phyloP scores from a whole-genome alignment of 2,329 filamentous ascomycete genomes.

The Aspergillus neotritici region DNA sequence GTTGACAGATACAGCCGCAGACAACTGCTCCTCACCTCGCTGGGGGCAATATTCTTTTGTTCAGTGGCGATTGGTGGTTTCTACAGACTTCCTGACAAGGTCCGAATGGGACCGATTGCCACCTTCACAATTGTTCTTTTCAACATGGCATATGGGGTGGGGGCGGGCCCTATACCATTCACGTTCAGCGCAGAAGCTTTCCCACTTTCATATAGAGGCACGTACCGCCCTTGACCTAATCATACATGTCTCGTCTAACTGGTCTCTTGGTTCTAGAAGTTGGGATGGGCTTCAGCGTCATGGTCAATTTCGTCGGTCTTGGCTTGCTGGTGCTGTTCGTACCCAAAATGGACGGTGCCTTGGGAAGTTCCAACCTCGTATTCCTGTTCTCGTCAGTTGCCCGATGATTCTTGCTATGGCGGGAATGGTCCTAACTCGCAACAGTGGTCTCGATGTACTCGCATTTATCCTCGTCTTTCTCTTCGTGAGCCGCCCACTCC shows the following conservation, averaged over 20 bases:
- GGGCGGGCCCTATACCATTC: slow-evolving; percentile 30
- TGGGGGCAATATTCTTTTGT: slow-evolving; percentile 23
- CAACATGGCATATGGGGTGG: slow-evolving; percentile 42
- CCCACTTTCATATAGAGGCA: slow-evolving; percentile 18
- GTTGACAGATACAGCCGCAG: slow-evolving; percentile 25
- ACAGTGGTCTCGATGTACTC: slow-evolving; percentile 7
- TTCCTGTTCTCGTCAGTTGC: slow-evolving; percentile 11
- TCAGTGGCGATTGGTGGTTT: slow-evolving; percentile 20
- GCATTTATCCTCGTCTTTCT: slow-evolving; percentile 8
- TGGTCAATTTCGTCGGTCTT: slow-evolving; percentile 20
- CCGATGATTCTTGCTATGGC: background rate
- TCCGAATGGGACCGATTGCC: slow-evolving; percentile 17
- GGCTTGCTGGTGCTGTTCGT: slow-evolving; percentile 17
- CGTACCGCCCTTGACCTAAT: background rate
- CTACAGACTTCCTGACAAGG: slow-evolving; percentile 11
- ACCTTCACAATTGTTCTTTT: slow-evolving; percentile 28
- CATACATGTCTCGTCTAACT: too few species aligned
- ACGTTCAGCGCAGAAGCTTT: slow-evolving; percentile 22
- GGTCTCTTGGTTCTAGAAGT: slow-evolving; percentile 9
- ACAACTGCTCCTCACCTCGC: slow-evolving; percentile 22
- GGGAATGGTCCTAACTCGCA: background rate
- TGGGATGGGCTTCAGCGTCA: slow-evolving; percentile 23
- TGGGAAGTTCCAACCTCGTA: slow-evolving; percentile 7
- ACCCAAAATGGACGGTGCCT: slow-evolving; percentile 7
- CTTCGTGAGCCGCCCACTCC: slow-evolving; percentile 1